Percentiles rank a stretch among this genome's conserved stretches.
These are phyloP conservation scores for Talaromyces verruculosus DNA, from an alignment of 2,329 filamentous ascomycete genomes.

Conservation along the genomic window DNA sequence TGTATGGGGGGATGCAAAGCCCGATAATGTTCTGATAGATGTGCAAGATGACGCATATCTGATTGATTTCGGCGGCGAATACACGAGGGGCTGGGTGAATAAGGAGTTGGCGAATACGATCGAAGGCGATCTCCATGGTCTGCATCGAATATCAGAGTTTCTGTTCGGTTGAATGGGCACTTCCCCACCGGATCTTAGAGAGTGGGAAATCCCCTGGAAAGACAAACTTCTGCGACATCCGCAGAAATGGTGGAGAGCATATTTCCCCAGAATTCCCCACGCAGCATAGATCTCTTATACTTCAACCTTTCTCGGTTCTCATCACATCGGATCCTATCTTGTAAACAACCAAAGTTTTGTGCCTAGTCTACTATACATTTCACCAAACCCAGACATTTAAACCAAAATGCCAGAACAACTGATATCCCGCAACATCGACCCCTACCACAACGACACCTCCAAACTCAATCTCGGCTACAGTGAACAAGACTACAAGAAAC, in stretches of 20 bases:
- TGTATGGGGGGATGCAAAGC: too few species aligned
- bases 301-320: too few species aligned
- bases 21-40: too few species aligned
- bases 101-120: neutral
- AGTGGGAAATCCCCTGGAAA: neutral
- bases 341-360: neutral
- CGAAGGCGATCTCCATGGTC: neutral
- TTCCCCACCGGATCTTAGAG: neutral
- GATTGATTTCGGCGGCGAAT: too few species aligned
- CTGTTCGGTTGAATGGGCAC: neutral
- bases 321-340: too few species aligned
- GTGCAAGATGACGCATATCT: too few species aligned
- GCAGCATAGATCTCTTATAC: neutral
- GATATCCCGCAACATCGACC: neutral
- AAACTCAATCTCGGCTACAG: neutral
- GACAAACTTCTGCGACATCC: neutral
- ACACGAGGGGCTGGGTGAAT: too few species aligned
- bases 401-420: neutral
- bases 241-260: neutral
- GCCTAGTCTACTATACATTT: neutral
- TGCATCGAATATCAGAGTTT: neutral
- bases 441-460: neutral
- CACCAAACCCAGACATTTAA: neutral
- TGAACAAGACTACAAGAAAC: neutral
- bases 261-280: neutral